Evolutionary conservation across 176 grass and related monocot species (phyloP).

Genomic region (Rhynchospora tenuis): DNA sequence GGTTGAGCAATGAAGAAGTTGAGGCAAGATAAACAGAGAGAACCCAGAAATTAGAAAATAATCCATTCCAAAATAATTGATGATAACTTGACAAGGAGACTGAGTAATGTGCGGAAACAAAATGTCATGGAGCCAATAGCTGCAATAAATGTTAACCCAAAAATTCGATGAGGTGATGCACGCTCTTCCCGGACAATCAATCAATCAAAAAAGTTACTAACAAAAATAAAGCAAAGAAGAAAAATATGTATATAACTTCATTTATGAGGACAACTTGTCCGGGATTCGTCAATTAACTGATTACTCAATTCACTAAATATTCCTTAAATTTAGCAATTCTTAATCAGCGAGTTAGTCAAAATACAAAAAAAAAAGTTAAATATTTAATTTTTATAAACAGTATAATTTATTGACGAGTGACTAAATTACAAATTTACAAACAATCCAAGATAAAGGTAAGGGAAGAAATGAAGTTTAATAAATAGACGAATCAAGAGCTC

Average conservation of each 20-base stretch:
- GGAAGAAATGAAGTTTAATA: not conserved
- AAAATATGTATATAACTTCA: too few species aligned
- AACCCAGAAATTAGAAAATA: too few species aligned
- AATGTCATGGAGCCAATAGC: too few species aligned
- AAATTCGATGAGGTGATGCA: too few species aligned
- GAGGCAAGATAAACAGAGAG: too few species aligned
- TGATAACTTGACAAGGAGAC: not conserved
- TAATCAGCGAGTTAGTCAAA: not conserved
- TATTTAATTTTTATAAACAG: not conserved
- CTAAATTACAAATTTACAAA: not conserved
- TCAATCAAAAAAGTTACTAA: too few species aligned
- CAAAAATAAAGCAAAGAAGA: too few species aligned
- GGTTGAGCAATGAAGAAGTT: too few species aligned
- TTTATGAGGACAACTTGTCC: too few species aligned
- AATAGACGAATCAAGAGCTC: not conserved
- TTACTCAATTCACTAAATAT: not conserved
- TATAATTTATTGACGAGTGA: not conserved
- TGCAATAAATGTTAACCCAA: too few species aligned
- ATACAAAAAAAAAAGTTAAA: not conserved
- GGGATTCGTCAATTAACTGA: not conserved
- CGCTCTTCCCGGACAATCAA: too few species aligned
- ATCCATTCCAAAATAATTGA: not conserved
- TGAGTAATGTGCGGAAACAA: too few species aligned
- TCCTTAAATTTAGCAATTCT: not conserved
- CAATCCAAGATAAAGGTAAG: not conserved